Base-by-base conservation (phyloP, 176 grass and related monocot species). In the Raddia distichophylla region DNA sequence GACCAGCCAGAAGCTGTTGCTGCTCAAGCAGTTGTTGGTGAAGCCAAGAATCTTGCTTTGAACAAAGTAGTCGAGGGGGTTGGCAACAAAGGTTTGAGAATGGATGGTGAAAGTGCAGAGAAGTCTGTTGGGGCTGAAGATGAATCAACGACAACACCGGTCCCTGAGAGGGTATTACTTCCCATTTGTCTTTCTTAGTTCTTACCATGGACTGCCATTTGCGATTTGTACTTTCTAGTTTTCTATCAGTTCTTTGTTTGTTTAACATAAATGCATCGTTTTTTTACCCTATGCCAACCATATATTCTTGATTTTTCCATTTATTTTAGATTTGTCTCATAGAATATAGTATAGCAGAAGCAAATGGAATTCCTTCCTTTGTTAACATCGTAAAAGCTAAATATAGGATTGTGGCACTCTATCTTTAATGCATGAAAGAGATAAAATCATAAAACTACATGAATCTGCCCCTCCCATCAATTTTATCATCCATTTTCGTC, bases 31-130 rank as follows among this genome's bases (percentile, higher is more conserved):
- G 71, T 47, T 80, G 71, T 84, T 78, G 66, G 53, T 33, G 80
- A 73, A 58, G 79, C 66, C 45, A 88, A 94, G 40, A 75, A 90
- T 34, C 69, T 87, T 73, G 56, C 75, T 78, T 72, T 81, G 74
- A 86, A 97, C 35, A 74, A 80, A 66, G 63, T 58, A 56, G n/a
- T 80, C 22, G 16, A 78, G 18, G 76, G 40, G 74, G 69, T 80
- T 78, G 84, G 63, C 15, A 79, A 62, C 69, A 91, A 89, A 80
- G 80, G 77, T 62, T 79, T 83, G 78, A 77, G 61, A 77, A 97
- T 97, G 95, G 88, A 92, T 14, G 95, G 90, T 84, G 88, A 84
- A 80, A 94, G 92, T 75, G 83, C 78, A 2, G 95, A 91, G 60
- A 97, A 94, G 82, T 6, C 89, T 77, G 84, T 93, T 14, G 92